A percentile compares a stretch with the other conserved stretches of the same genome.
Evolutionary conservation across 768 basidiomycete species (phyloP).

Genomic region (Pluteus cervinus): DNA sequence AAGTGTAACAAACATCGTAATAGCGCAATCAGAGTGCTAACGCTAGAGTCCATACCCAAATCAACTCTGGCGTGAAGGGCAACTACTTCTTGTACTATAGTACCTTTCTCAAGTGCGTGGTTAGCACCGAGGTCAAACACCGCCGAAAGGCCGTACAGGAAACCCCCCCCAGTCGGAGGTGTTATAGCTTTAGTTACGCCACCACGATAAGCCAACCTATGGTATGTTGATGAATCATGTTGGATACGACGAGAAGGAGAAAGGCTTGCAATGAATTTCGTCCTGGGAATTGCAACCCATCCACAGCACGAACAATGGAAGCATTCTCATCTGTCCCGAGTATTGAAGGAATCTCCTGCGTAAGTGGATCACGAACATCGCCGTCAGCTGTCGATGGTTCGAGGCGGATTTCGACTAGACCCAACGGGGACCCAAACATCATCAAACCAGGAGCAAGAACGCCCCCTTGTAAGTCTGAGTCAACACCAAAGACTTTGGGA

Average conservation of each 20-base stretch:
- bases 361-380: conserved; percentile 43
- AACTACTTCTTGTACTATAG: conserved; percentile 57
- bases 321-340: too few species aligned
- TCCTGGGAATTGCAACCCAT: conserved; percentile 41
- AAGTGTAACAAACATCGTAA: conserved; percentile 47
- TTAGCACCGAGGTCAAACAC: conserved; percentile 53
- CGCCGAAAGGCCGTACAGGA: conserved; percentile 57
- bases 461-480: conserved; percentile 54
- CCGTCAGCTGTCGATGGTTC: conserved; percentile 70
- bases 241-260: conserved; percentile 10
- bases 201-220: conserved; percentile 64
- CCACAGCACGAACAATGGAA: too few species aligned
- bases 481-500: not conserved
- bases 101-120: conserved; percentile 52
- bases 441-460: conserved; percentile 54
- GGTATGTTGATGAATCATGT: conserved; percentile 4
- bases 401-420: conserved; percentile 58
- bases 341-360: conserved; percentile 26
- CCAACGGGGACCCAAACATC: conserved; percentile 56
- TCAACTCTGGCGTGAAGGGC: conserved; percentile 57
- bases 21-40: conserved; percentile 57
- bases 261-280: conserved; percentile 41
- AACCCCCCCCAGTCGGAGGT: conserved; percentile 49
- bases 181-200: conserved; percentile 69
- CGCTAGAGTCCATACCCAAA: conserved; percentile 32